Base-by-base conservation (phyloP, 345 rosid genomes). In the Aquilaria sinensis region DNA sequence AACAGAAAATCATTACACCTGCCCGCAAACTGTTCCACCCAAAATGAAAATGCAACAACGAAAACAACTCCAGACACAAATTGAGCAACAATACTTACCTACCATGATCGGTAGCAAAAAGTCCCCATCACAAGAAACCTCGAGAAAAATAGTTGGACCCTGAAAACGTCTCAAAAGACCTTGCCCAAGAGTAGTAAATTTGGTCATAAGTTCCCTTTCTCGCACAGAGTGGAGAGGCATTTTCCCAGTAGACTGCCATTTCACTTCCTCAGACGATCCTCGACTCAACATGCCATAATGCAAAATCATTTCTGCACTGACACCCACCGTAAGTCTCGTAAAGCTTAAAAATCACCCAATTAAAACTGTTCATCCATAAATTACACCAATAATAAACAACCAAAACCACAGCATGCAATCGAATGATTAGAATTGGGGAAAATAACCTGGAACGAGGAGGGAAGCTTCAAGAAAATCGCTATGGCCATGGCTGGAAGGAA, bases 71-170 rank as follows among this genome's bases (percentile, higher is more conserved):
- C 23, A 23, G 15, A 48, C 32, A 49, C 9, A 34, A 60, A 10
- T 12, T 13, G 23, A 2, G 1, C 37, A 14, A 58, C 41, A 30
- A 49, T 46, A 56, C 29, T 52, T 48, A 78, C 85, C 97, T 79
- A 83, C 96, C 30, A 79, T 68, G 74, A 93, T 72, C 6, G 97
- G 98, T 32, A 92, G 79, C 77, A 87, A 68, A 74, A 78, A 92
- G 69, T 89, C 96, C 16, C 85, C 96, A 66, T 87, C 85, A 74
- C 96, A 92, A 65, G 88, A 81, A 72, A 92, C 75, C 76, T 87
- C 87, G 60, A 92, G 96, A 75, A 92, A 92, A 69, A 92, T 84
- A 4, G 96, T 85, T 9, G 97, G 98, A 71, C 66, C 77, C 15
- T 75, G 89, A 71, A 86, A 93, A 12, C 82, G 83, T 31, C 75